Base-by-base conservation (phyloP, 2,329 filamentous ascomycete genomes). In the Clarireedia paspali region DNA sequence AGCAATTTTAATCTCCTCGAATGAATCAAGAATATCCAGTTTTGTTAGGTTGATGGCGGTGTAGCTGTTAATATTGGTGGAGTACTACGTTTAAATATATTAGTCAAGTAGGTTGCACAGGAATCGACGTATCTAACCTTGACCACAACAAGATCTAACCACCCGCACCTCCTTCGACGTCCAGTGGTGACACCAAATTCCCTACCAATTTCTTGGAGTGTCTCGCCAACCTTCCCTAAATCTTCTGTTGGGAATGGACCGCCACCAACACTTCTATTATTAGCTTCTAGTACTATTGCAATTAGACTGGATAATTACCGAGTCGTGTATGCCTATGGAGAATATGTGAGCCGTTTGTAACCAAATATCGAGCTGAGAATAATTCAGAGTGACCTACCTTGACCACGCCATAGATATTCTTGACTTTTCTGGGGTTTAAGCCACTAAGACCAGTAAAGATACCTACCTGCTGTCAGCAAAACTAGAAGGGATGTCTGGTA, bases 1-100 rank as follows among this genome's bases (percentile, higher is more conserved):
- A 17, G 87, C 87, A 50, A 89, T 77, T 70, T 91, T 88, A 72
- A 95, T 80, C 66, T 83, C 84, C 9, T 81, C 76, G 68, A 95
- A 90, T 34, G 81, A 81, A 68, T 91, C 87, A 15, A 91, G 77
- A 39, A 90, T 78, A 63, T 89, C 85, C 23, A 88, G 77, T 71
- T 81, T 83, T 14, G 79, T 83, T 42, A 84, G 67, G 64, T 84
- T 83, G 52, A 84, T 68, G 46, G 75, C 71, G 0, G 82, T 63
- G 30, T 64, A 62, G 27, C 58, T 47, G 45, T 63, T 66, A 36
- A 65, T 61, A 20, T 56, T 56, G 58, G 76, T 70, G 9, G 75
- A 84, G 74, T 86, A 88, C 69, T 38, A 38, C 3, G 36, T 20
- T 20, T 20, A 20, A 1, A 20, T 20, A 20, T 20, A 20, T 20